These are phyloP conservation scores for Taxillus chinensis DNA, from an alignment of 164 flowering plant species.

Conservation along the genomic window DNA sequence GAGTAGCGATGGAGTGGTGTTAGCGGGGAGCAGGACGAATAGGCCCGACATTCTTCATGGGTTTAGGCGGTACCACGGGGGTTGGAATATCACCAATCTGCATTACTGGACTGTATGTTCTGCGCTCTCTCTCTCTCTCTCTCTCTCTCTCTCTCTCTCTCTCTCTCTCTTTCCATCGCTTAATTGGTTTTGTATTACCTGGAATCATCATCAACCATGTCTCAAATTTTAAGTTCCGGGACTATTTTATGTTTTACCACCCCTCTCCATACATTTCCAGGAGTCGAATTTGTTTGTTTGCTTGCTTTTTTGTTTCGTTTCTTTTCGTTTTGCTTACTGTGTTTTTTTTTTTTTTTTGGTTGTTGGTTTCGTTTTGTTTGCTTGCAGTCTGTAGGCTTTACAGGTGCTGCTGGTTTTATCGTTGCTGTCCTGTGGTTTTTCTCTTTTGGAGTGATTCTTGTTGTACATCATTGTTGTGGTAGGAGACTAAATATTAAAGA, in stretches of 20 bases:
- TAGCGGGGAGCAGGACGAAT: conserved; percentile 65
- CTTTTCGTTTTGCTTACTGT: too few relatives aligned
- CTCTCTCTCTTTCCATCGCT: not conserved
- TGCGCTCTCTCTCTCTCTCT: not conserved
- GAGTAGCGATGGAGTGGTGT: conserved; percentile 27
- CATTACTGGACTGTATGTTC: conserved; percentile 92
- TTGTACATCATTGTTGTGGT: conserved; percentile 58
- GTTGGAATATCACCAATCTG: conserved; percentile 75
- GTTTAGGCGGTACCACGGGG: conserved; percentile 55
- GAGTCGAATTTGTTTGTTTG: too few relatives aligned
- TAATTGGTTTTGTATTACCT: too few relatives aligned
- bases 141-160: too few relatives aligned
- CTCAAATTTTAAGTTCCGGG: too few relatives aligned
- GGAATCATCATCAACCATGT: too few relatives aligned
- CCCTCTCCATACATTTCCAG: too few relatives aligned
- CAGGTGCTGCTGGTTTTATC: conserved; percentile 75
- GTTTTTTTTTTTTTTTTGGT: too few relatives aligned
- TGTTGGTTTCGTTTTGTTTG: conserved; percentile 5
- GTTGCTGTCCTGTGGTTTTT: conserved; percentile 69
- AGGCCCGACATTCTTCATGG: conserved; percentile 68
- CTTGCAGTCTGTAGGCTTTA: conserved; percentile 88
- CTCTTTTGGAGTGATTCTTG: conserved; percentile 56
- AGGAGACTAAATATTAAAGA: conserved; percentile 43
- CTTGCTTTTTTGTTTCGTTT: too few relatives aligned
- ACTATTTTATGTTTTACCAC: too few relatives aligned